phyloP scores from a whole-genome alignment of 495 filamentous ascomycete genomes.

The Hyaloscypha finlandica region DNA sequence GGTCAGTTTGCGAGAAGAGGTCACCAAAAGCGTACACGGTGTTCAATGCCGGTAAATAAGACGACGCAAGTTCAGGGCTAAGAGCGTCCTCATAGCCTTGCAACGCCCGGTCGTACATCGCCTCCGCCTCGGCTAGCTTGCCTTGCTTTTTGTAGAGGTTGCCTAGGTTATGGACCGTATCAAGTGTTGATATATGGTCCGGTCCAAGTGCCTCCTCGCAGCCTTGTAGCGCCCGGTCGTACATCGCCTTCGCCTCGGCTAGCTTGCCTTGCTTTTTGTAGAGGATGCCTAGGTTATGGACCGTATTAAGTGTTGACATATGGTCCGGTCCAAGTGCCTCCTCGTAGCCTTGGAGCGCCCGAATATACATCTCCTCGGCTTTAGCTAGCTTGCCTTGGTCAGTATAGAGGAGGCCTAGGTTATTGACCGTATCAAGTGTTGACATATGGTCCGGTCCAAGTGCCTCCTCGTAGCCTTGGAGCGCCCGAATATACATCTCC shows the following conservation, averaged over 20 bases:
- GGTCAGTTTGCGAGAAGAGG: too few relatives aligned
- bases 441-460: conserved; percentile 40
- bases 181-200: conserved; percentile 31
- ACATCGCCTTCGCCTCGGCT: too few relatives aligned
- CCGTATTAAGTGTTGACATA: not conserved
- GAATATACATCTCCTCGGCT: conserved; percentile 33
- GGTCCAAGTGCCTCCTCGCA: too few relatives aligned
- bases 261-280: too few relatives aligned
- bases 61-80: too few relatives aligned
- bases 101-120: too few relatives aligned
- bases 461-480: conserved; percentile 16
- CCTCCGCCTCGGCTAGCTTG: too few relatives aligned
- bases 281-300: conserved; percentile 26
- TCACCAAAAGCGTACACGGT: too few relatives aligned
- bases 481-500: conserved; percentile 35
- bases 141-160: too few relatives aligned
- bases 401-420: conserved; percentile 20
- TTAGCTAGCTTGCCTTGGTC: conserved; percentile 27
- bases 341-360: conserved; percentile 27
- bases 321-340: conserved; percentile 38
- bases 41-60: too few relatives aligned
- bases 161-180: conserved; percentile 26
- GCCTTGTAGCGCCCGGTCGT: too few relatives aligned
- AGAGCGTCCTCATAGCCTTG: too few relatives aligned
- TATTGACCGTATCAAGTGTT: conserved; percentile 36